Conservation (phyloP, 148 eudicot genomes). For the Cornus florida region DNA sequence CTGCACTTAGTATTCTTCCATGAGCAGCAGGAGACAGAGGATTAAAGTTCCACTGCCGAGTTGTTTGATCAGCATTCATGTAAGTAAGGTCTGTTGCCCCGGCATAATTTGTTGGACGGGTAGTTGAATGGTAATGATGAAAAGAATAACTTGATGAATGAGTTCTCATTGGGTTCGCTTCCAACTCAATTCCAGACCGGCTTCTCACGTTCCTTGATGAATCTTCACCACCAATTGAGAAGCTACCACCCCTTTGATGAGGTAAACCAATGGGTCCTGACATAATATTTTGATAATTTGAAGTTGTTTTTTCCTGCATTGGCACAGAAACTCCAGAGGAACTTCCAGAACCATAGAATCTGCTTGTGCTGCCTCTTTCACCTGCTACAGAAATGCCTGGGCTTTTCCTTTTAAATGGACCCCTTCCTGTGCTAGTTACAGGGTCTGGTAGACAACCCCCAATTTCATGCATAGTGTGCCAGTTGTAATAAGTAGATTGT, state of each 20-base stretch:
- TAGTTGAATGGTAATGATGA: constrained; percentile 25
- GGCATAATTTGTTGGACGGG: constrained; percentile 7
- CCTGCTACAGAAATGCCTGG: constrained; percentile 11
- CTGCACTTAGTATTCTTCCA: constrained; percentile 12
- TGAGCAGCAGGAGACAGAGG: constrained; percentile 14
- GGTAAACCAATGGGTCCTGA: constrained; percentile 11
- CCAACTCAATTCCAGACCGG: constrained; percentile 22
- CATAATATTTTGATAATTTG: constrained; percentile 15
- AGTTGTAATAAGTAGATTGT: constrained; percentile 10
- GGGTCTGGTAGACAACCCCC: constrained; percentile 11
- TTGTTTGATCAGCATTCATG: constrained; percentile 17
- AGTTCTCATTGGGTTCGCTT: constrained; percentile 11
- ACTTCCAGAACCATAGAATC: constrained; percentile 27
- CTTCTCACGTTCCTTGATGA: constrained; percentile 36
- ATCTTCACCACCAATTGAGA: constrained; percentile 22
- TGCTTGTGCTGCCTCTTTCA: constrained; percentile 28
- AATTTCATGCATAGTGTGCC: constrained; percentile 12
- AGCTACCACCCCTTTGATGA: constrained; percentile 21
- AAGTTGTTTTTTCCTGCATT: constrained; percentile 13
- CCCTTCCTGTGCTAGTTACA: constrained; percentile 14
- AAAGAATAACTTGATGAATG: constrained; percentile 24
- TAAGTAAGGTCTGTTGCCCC: constrained; percentile 3
- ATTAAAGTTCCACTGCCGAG: constrained; percentile 17
- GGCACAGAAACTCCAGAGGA: constrained; percentile 29
- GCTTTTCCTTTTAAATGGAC: constrained; percentile 28